These are phyloP conservation scores for Dillenia turbinata DNA, from an alignment of 164 flowering plant genomes.

Conservation along the genomic window DNA sequence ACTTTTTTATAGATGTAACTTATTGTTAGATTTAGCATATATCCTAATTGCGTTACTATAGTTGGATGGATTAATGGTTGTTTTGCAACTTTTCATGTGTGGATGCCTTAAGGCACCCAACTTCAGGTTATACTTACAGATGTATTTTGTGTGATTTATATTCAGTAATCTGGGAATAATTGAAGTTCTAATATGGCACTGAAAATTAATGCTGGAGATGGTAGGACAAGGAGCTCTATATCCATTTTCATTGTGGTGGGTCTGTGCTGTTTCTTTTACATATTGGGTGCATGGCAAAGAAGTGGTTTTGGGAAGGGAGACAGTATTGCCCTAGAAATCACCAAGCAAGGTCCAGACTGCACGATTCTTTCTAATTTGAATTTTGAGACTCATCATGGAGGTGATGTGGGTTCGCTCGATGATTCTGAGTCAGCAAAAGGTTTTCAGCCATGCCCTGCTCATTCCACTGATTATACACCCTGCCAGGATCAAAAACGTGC, in stretches of 20 bases:
- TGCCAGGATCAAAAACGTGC: constrained; percentile 91
- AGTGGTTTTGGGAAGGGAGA: constrained; percentile 96
- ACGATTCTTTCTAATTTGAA: constrained; percentile 46
- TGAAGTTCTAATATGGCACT: constrained; percentile 57
- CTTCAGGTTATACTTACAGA: no score
- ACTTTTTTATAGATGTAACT: no score
- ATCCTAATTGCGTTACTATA: no score
- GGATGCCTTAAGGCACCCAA: no score
- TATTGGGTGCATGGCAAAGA: constrained; percentile 95
- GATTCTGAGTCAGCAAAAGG: constrained; percentile 31
- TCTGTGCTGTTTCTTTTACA: constrained; percentile 81
- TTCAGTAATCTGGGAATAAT: neutral
- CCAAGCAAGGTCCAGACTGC: constrained; percentile 59
- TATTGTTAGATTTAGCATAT: no score
- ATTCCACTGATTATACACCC: constrained; percentile 77
- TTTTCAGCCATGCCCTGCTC: constrained; percentile 51
- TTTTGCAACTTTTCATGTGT: no score
- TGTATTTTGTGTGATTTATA: no score
- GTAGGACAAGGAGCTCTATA: constrained; percentile 64
- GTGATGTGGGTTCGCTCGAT: constrained; percentile 33
- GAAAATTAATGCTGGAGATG: constrained; percentile 43
- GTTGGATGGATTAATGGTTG: no score
- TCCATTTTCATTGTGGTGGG: constrained; percentile 76
- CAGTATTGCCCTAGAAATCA: constrained; percentile 63
- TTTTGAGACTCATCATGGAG: constrained; percentile 75